Evolutionary conservation across 2,329 filamentous ascomycete species (phyloP), one percentile per base, ranked within the genome.

Genomic region (Tolypocladium ophioglossoides): DNA sequence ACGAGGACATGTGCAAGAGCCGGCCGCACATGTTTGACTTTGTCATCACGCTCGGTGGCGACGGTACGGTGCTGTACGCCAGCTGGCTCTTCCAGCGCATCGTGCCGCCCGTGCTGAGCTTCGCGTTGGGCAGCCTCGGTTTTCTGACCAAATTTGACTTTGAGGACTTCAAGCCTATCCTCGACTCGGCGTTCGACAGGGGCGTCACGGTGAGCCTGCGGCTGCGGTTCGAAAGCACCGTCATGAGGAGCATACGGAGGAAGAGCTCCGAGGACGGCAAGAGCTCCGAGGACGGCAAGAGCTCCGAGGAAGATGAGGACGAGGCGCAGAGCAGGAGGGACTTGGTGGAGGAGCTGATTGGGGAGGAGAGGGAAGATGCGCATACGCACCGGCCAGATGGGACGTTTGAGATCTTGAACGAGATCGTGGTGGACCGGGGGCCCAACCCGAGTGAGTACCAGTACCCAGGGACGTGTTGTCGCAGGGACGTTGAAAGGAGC

Each of bases 61-160:
- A 99, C 66, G 94, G 94, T n/a, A 99, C 94, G 0, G 92, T 99
- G 8, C 76, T 99, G 12, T 97, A 96, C 66, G 89, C 92, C 4
- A 95, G 90, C 65, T 97, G 92, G 91, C 77, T 99, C 1, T 99
- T 99, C 68, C 94, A 99, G 72, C 84, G 89, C 44, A 87, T 97
- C 49, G 92, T 97, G 0, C 94, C 94, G 7, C 94, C 94, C 0
- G 90, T 96, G 1, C 75, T 99, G 57, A 92, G 90, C 57, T 97
- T 99, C 68, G 83, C 91, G 1, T 75, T 97, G 11, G 94, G 94
- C 10, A 96, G 91, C 27, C 76, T 99, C 6, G 94, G 94, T 0
- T 99, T 99, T 66, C 74, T 99, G 60, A 97, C 94, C 30, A 96
- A 96, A 66, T 97, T 97, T 67, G 91, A 97, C 68, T 99, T 91